Conservation (phyloP, 1,139 yeast genomes). For the Protomyces inouyei region DNA sequence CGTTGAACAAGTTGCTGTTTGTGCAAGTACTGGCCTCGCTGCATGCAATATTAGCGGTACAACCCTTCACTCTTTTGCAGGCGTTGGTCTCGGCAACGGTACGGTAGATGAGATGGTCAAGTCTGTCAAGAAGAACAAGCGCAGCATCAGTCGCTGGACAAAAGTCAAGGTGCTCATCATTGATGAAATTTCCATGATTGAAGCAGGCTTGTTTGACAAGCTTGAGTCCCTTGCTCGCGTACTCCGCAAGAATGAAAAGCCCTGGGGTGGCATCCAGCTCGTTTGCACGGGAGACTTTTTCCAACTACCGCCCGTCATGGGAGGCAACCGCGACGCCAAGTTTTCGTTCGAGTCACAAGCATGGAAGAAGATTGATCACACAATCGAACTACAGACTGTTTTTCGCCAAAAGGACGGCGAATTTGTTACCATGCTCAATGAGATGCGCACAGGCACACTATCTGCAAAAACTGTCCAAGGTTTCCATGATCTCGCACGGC, state of each 20-base stretch:
- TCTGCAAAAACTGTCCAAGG: conserved; percentile 51
- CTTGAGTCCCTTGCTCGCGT: conserved; percentile 59
- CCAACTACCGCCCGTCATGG: conserved; percentile 79
- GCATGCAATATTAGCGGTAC: conserved; percentile 88
- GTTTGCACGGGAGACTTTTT: conserved; percentile 86
- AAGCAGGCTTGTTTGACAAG: conserved; percentile 67
- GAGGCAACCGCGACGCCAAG: conserved; percentile 40
- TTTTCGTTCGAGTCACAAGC: conserved; percentile 75
- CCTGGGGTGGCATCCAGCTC: conserved; percentile 87
- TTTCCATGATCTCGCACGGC: conserved; percentile 55
- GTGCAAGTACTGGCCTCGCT: conserved; percentile 90
- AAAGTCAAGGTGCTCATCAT: conserved; percentile 60
- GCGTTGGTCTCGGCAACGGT: conserved; percentile 70
- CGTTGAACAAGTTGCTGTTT: conserved; percentile 59
- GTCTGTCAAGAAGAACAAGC: conserved; percentile 52
- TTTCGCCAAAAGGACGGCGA: conserved; percentile 82
- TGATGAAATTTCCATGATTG: conserved; percentile 87
- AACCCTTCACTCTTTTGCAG: conserved; percentile 80
- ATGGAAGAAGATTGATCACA: conserved; percentile 67
- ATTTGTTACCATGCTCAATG: conserved; percentile 82
- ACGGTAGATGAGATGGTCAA: conserved; percentile 46
- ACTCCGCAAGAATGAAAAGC: conserved; percentile 49
- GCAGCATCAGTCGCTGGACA: conserved; percentile 58
- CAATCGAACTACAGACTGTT: conserved; percentile 71
- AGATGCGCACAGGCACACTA: conserved; percentile 72